Evolutionary conservation across 2,329 filamentous ascomycete species (phyloP).

Genomic region (Pseudopithomyces chartarum): DNA sequence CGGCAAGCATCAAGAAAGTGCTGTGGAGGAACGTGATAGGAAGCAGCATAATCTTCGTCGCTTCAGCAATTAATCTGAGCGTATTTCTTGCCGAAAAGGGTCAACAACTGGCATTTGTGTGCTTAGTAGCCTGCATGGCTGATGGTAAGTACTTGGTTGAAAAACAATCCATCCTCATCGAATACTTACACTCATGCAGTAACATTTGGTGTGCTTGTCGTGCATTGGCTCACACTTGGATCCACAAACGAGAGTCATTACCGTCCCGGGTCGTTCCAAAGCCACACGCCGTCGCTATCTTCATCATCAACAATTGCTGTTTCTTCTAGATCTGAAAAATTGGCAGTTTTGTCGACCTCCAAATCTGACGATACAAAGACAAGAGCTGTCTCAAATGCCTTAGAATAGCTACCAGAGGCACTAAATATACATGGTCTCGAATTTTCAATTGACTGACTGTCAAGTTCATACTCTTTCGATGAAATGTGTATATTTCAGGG

Average conservation of each 20-base stretch:
- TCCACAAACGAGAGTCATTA: background rate
- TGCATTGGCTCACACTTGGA: slow-evolving; percentile 3
- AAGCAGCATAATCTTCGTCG: background rate
- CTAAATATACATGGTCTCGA: no score
- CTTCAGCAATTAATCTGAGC: background rate
- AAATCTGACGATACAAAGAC: background rate
- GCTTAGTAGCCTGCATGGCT: background rate
- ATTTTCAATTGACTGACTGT: no score
- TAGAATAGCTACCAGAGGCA: no score
- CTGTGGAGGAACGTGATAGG: background rate
- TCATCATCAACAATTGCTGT: background rate
- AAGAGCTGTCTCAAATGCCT: no score
- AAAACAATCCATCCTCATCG: background rate
- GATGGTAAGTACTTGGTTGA: background rate
- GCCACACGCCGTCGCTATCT: background rate
- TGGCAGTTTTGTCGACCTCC: background rate
- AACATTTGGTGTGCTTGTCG: background rate
- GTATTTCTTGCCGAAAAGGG: background rate
- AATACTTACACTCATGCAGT: background rate
- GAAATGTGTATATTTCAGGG: no score
- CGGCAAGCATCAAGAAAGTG: background rate
- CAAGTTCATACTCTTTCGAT: no score
- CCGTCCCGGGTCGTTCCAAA: background rate
- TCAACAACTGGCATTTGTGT: background rate
- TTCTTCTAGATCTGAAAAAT: background rate